These are phyloP conservation scores for Sporothrix brasiliensis DNA, from an alignment of 2,329 filamentous ascomycete genomes.

Conservation along the genomic window DNA sequence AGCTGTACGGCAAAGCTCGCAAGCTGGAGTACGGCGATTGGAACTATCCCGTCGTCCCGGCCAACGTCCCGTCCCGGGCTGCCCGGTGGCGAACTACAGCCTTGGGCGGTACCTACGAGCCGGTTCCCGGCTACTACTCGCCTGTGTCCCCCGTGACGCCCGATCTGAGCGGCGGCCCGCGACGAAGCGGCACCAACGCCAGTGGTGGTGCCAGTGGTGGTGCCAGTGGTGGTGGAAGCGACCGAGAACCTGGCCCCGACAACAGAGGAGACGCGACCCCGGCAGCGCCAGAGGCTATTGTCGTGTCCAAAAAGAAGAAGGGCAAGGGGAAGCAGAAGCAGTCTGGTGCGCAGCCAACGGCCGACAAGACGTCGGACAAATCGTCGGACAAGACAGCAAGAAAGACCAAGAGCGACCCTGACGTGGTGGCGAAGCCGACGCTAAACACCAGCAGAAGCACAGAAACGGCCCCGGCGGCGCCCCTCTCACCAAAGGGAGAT, in stretches of 20 bases:
- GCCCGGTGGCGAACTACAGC: slow-evolving; percentile 58
- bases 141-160: slow-evolving; percentile 21
- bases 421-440: not conserved
- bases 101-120: slow-evolving; percentile 43
- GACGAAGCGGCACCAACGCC: slow-evolving; percentile 14
- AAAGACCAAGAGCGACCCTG: not conserved
- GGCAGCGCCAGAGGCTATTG: slow-evolving; percentile 1
- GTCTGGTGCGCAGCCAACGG: slow-evolving; percentile 31
- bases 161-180: slow-evolving; percentile 1
- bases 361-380: not conserved
- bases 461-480: not conserved
- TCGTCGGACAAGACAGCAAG: not conserved
- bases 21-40: slow-evolving; percentile 83
- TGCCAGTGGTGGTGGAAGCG: not conserved
- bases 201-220: slow-evolving; percentile 21
- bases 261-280: not conserved
- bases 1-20: slow-evolving; percentile 69
- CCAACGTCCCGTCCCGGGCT: slow-evolving; percentile 64
- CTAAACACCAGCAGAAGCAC: not conserved
- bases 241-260: not conserved
- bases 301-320: slow-evolving; percentile 36
- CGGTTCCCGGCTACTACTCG: slow-evolving; percentile 35
- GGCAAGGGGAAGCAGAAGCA: slow-evolving; percentile 35
- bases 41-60: slow-evolving; percentile 98
- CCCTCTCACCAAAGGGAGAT: not conserved